These are phyloP conservation scores for Xylogone sp. DNA, from an alignment of 2,329 filamentous ascomycete genomes.

Conservation along the genomic window DNA sequence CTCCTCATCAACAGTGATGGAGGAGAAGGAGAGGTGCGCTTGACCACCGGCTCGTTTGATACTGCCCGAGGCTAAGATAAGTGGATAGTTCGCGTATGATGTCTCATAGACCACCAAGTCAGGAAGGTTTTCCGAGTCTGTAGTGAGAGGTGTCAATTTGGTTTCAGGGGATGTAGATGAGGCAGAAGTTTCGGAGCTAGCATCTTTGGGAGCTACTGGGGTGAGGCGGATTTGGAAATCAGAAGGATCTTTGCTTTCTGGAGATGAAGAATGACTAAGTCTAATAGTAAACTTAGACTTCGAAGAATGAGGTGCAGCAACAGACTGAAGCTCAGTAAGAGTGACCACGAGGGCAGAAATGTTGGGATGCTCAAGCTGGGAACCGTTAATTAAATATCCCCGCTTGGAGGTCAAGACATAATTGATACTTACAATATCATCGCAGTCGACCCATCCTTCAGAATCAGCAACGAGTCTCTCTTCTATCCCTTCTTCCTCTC, in stretches of 20 bases:
- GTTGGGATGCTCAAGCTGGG: conserved; percentile 32
- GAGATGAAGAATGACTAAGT: conserved; percentile 26
- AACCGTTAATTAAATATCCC: not conserved
- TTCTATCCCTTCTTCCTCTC: conserved; percentile 33
- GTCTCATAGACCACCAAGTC: conserved; percentile 41
- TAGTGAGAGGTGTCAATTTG: conserved; percentile 28
- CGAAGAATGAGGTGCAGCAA: conserved; percentile 27
- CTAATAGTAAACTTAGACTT: conserved; percentile 35
- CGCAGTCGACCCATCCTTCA: conserved; percentile 38
- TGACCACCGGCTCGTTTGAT: conserved; percentile 39
- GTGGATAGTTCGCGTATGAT: conserved; percentile 40
- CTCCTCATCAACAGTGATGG: conserved; percentile 27
- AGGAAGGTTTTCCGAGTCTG: conserved; percentile 33
- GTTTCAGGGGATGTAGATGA: conserved; percentile 2
- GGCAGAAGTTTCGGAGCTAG: conserved; percentile 13
- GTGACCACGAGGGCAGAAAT: conserved; percentile 32
- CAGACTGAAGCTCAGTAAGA: conserved; percentile 32
- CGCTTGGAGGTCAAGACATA: too few species aligned
- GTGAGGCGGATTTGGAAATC: conserved; percentile 34
- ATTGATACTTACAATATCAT: conserved; percentile 33
- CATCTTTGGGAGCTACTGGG: conserved; percentile 10
- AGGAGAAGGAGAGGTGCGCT: conserved; percentile 23
- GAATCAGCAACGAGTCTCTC: conserved; percentile 33
- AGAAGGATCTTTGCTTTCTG: conserved; percentile 24
- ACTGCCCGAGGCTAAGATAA: conserved; percentile 35